Conservation (phyloP, 805 yeast species). For the Maudiozyma pseudohumilis region DNA sequence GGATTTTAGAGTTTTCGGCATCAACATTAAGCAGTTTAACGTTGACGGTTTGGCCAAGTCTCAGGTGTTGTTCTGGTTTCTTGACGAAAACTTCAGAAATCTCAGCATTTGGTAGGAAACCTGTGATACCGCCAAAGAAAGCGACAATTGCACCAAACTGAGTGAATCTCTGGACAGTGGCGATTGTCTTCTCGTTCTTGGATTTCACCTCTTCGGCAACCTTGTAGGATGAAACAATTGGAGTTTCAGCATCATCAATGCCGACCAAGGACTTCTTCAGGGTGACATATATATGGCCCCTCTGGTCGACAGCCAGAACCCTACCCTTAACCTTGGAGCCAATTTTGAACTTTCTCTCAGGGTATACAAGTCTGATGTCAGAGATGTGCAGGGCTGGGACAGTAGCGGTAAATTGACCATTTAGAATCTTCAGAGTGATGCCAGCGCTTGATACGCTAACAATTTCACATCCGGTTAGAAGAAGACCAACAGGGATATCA, state of each 20-base stretch:
- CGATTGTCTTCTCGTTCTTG: slow-evolving; percentile 45
- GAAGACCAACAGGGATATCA: slow-evolving; percentile 71
- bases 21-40: slow-evolving; percentile 58
- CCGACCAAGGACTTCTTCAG: slow-evolving; percentile 77
- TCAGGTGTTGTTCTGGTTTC: slow-evolving; percentile 67
- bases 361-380: slow-evolving; percentile 74
- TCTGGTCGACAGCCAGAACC: slow-evolving; percentile 42
- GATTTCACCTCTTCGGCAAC: slow-evolving; percentile 38
- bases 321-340: slow-evolving; percentile 76
- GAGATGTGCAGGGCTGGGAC: slow-evolving; percentile 73
- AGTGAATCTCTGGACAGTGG: slow-evolving; percentile 61
- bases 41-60: slow-evolving; percentile 72
- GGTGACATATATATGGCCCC: slow-evolving; percentile 51
- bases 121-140: slow-evolving; percentile 70
- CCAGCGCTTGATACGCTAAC: slow-evolving; percentile 51
- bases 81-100: slow-evolving; percentile 81
- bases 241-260: slow-evolving; percentile 28
- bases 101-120: slow-evolving; percentile 77
- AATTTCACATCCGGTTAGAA: slow-evolving; percentile 48
- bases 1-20: slow-evolving; percentile 41
- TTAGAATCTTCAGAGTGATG: slow-evolving; percentile 53
- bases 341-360: slow-evolving; percentile 83
- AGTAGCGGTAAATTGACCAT: slow-evolving; percentile 54
- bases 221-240: slow-evolving; percentile 35
- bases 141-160: slow-evolving; percentile 75